Evolutionary conservation across 371 early-diverging fungal species (phyloP).

Genomic region (Chytridiales sp.): DNA sequence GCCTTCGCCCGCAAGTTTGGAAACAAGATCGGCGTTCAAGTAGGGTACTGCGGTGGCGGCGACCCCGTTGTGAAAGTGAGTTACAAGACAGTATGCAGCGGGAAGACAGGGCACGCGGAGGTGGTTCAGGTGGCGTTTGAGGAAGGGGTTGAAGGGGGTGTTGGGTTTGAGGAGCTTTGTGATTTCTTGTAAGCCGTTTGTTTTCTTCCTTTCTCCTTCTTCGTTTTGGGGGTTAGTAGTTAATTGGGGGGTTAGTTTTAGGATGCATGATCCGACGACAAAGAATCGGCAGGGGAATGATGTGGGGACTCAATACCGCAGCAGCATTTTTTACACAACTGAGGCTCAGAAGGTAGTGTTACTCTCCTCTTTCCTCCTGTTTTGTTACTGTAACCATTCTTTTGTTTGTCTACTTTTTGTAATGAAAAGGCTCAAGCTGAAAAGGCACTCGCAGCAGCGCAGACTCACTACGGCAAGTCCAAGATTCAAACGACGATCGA

Average conservation of each 20-base stretch:
- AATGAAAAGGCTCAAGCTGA: conserved; percentile 73
- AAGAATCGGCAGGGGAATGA: conserved; percentile 64
- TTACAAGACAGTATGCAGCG: conserved; percentile 65
- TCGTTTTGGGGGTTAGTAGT: background rate
- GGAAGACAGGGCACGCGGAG: conserved; percentile 81
- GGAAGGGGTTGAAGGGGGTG: conserved; percentile 65
- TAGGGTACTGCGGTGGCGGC: conserved; percentile 16
- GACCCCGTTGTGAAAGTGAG: conserved; percentile 49
- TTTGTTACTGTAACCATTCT: no score
- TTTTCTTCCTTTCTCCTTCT: background rate
- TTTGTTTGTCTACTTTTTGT: no score
- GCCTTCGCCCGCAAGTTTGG: conserved; percentile 42
- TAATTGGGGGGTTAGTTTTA: conserved; percentile 63
- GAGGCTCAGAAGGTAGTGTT: conserved; percentile 76
- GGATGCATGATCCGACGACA: conserved; percentile 78
- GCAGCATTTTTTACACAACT: conserved; percentile 79
- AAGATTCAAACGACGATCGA: conserved; percentile 41
- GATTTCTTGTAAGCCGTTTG: conserved; percentile 59
- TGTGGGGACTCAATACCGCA: conserved; percentile 83
- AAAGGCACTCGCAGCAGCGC: conserved; percentile 60
- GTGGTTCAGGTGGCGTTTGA: conserved; percentile 71
- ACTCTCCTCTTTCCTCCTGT: no score
- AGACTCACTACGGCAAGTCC: conserved; percentile 59
- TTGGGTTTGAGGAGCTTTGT: conserved; percentile 68
- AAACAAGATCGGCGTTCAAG: conserved; percentile 37